Evolutionary conservation across 2,329 filamentous ascomycete genomes (phyloP).

Genomic region (Mollisiaceae sp.): DNA sequence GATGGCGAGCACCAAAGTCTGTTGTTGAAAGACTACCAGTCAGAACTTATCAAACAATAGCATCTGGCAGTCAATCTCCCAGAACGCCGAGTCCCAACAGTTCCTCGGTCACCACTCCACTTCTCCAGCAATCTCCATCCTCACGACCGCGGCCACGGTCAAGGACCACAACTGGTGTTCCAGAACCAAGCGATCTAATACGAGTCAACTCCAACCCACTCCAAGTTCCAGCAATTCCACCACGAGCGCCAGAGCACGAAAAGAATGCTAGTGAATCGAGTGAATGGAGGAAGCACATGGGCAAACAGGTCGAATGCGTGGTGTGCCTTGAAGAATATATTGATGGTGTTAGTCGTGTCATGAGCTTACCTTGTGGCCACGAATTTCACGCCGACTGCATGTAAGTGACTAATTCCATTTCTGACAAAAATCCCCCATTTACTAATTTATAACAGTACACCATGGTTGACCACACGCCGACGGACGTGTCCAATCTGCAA

Average conservation of each 20-base stretch:
- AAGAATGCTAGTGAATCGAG: conserved; percentile 53
- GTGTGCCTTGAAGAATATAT: conserved; percentile 97
- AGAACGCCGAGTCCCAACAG: conserved; percentile 67
- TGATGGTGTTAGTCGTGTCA: conserved; percentile 91
- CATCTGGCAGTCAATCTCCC: conserved; percentile 61
- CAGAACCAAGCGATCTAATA: conserved; percentile 54
- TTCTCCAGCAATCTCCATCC: conserved; percentile 65
- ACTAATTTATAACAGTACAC: conserved; percentile 65
- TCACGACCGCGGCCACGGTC: conserved; percentile 65
- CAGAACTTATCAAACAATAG: conserved; percentile 89
- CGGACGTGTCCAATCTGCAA: conserved; percentile 99
- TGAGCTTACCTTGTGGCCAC: conserved; percentile 96
- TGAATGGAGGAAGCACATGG: conserved; percentile 71
- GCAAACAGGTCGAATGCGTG: conserved; percentile 82
- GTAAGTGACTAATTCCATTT: conserved; percentile 62
- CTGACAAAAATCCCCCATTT: background rate
- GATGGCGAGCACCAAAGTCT: conserved; percentile 97
- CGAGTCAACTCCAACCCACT: conserved; percentile 48
- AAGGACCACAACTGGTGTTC: conserved; percentile 65
- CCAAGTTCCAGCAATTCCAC: conserved; percentile 34
- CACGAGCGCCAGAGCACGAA: conserved; percentile 48
- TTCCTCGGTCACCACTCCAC: conserved; percentile 77
- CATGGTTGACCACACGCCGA: conserved; percentile 93
- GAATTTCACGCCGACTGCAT: conserved; percentile 99
- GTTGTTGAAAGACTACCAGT: conserved; percentile 95